phyloP scores from a whole-genome alignment of 2,329 filamentous ascomycete species.

The Chaetothyriales sp. region DNA sequence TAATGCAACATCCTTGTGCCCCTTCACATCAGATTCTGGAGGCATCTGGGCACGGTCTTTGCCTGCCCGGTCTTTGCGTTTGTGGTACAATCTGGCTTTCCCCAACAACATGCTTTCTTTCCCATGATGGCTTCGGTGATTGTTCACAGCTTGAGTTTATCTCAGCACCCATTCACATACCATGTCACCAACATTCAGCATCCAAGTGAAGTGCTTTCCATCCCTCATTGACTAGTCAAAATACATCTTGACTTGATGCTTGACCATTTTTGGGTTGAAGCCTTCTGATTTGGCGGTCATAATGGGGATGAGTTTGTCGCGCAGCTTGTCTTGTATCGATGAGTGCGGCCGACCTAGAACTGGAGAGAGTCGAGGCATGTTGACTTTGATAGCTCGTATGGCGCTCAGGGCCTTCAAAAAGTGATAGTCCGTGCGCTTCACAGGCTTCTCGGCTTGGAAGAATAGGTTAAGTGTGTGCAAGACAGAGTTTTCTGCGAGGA shows the following conservation, averaged over 20 bases:
- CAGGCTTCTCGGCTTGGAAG: constrained; percentile 29
- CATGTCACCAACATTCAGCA: not conserved
- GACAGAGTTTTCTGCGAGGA: constrained; percentile 28
- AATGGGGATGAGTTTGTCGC: constrained; percentile 5
- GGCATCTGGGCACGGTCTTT: not conserved
- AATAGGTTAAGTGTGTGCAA: constrained; percentile 30
- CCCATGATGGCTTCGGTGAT: not conserved
- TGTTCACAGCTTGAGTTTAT: not conserved
- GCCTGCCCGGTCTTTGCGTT: not conserved
- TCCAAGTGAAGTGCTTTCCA: not conserved
- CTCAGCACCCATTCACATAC: not conserved
- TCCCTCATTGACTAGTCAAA: not conserved
- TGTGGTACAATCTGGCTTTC: not conserved
- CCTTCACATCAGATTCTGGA: not conserved
- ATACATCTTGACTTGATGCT: constrained; percentile 2
- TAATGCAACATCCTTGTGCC: no score
- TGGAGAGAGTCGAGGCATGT: constrained; percentile 11
- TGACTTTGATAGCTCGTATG: constrained; percentile 32
- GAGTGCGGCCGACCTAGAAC: not conserved
- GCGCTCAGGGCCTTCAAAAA: constrained; percentile 33
- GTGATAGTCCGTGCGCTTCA: constrained; percentile 22
- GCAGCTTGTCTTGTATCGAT: not conserved
- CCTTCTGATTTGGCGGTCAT: not conserved
- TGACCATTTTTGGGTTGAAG: not conserved
- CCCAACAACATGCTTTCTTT: not conserved